Conservation (phyloP, 345 rosid genomes). For the Citrus australasica region DNA sequence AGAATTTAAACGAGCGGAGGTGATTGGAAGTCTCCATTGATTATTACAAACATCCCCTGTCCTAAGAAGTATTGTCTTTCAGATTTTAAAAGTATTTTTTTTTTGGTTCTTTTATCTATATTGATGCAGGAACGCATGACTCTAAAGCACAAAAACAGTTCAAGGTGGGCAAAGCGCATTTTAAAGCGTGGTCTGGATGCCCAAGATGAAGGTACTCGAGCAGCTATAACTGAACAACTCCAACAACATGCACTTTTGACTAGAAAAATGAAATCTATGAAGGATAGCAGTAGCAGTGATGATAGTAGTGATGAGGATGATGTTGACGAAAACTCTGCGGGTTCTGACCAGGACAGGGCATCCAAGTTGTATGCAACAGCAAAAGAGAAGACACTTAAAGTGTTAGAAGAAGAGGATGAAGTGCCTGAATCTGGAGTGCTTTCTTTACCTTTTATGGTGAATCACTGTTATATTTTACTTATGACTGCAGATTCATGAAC, state of each 20-base stretch:
- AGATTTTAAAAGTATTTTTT: not conserved
- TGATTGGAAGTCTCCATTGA: conserved; percentile 24
- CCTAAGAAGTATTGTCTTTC: not conserved
- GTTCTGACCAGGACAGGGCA: conserved; percentile 50
- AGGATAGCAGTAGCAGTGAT: conserved; percentile 65
- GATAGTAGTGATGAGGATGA: conserved; percentile 57
- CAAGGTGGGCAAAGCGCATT: conserved; percentile 81
- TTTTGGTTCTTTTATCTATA: conserved; percentile 1
- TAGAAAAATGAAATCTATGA: conserved; percentile 76
- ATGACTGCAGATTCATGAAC: not conserved
- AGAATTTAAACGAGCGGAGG: conserved; percentile 81
- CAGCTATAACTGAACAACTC: conserved; percentile 82
- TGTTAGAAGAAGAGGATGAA: conserved; percentile 62
- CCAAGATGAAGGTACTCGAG: conserved; percentile 84
- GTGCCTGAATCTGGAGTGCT: conserved; percentile 68
- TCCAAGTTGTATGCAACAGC: conserved; percentile 61
- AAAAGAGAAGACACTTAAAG: conserved; percentile 63
- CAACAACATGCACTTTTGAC: conserved; percentile 67
- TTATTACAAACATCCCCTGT: not conserved
- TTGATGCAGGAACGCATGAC: conserved; percentile 75
- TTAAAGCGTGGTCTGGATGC: conserved; percentile 62
- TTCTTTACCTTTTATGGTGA: conserved; percentile 96
- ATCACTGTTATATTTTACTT: not conserved
- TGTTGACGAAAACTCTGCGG: conserved; percentile 36
- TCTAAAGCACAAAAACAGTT: conserved; percentile 72